Evolutionary conservation across 257 asterid species (phyloP), one percentile per base, ranked within the genome.

Genomic region (Echium plantagineum): DNA sequence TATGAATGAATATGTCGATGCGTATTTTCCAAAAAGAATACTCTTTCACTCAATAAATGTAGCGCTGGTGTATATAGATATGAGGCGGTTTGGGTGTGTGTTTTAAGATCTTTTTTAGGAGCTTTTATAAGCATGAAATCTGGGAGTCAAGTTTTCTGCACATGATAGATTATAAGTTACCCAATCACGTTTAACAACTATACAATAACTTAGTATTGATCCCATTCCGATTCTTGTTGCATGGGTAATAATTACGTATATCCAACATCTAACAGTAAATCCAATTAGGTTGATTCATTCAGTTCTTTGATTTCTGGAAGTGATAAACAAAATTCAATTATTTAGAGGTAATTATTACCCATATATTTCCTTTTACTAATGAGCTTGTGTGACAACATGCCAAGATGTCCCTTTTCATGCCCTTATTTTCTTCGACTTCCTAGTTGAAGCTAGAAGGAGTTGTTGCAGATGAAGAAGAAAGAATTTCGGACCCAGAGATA

Each of bases 401-500:
- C 52, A 21, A 26, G 35, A 57, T 46, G 30, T 42, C 59, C 20
- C 8, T 66, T 19, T 21, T 19, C 7, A 8, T 0, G 24, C n/a
- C 3, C n/a, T 16, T 13, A 9, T 51, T 12, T 22, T 17, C n/a
- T 63, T 49, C 21, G 42, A 62, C 62, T 53, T 38, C 56, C 49
- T 31, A 91, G 98, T 38, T 84, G 74, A 85, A 81, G 79, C 75
- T 88, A 75, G 89, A 84, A 79, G 94, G 89, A 15, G 58, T 77
- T 60, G 75, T 71, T 69, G 80, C 81, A 65, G 95, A 88, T 67
- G 94, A 78, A 72, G 97, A 91, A 73, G 97, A 81, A 74, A 78
- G 86, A 72, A 78, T 91, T 64, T 69, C 89, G 19, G 97, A 88
- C 52, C 85, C 81, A 0, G 89, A 88, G 71, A 66, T 91, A 55